Evolutionary conservation across 345 rosid species (phyloP), one percentile per base, ranked within the genome.

Genomic region (Boechera retrofracta): DNA sequence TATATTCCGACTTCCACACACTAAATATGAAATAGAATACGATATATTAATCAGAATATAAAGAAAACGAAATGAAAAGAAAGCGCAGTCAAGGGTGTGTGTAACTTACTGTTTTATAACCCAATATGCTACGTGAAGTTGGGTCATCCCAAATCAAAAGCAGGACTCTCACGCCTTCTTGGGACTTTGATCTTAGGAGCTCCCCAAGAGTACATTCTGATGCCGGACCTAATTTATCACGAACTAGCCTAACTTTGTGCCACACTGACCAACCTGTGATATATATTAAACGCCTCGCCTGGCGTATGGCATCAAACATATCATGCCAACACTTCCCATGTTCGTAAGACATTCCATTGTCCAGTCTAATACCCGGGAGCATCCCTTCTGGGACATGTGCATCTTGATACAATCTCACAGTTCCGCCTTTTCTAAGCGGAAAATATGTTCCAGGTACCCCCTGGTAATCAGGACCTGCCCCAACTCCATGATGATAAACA

Each of bases 91-190:
- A 3, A 38, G 7, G 26, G 10, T 31, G 44, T 58, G 31, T 21
- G 45, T 49, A 76, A 78, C 77, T 76, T 83, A 93, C 97, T 39
- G 85, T 89, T 76, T 84, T 89, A 73, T 70, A 82, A 18, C 95
- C 95, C 64, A 91, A 68, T 62, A 91, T 66, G 84, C 89, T 86
- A 63, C 79, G 85, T 18, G 98, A 93, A 79, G 95, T 88, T 28
- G 97, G 97, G 83, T 93, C 98, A 87, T 93, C 98, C 98, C 98
- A 93, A 42, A 89, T 82, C 42, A 93, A 92, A 42, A 93, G 93
- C 75, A 93, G 84, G 74, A 93, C 98, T 69, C 97, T 78, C 11
- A 93, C 98, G 45, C 97, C 98, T 85, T 93, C 97, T 76, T 87
- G 95, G 57, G 98, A 93, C 83, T 88, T 93, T 42, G 48, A 67